These are phyloP conservation scores for Dendrobium huoshanense DNA, from an alignment of 106 monocot species.

Conservation along the genomic window DNA sequence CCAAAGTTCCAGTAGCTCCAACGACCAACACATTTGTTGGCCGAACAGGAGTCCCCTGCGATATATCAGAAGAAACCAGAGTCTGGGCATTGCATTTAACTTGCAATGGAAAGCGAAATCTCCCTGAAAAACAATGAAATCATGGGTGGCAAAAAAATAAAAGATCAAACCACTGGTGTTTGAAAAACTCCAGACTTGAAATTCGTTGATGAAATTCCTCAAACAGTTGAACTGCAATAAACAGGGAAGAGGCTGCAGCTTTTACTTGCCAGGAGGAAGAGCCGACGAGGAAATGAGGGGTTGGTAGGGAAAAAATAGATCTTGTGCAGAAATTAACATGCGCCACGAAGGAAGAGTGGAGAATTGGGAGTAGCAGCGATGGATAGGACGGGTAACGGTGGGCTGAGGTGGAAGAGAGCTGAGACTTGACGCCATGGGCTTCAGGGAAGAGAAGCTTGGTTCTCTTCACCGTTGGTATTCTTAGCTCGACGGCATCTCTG, in stretches of 20 bases:
- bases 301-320: neutral
- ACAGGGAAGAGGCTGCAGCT: neutral
- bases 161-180: neutral
- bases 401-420: conserved; percentile 31
- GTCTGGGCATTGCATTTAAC: conserved; percentile 63
- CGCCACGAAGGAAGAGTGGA: conserved; percentile 21
- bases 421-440: conserved; percentile 45
- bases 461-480: neutral
- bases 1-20: conserved; percentile 91
- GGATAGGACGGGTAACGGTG: conserved; percentile 5
- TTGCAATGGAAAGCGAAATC: conserved; percentile 17
- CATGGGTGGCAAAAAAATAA: neutral
- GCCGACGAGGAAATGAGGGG: neutral
- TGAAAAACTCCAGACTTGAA: neutral
- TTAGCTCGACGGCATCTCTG: neutral
- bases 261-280: conserved; percentile 24
- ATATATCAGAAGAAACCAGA: conserved; percentile 43
- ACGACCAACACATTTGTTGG: conserved; percentile 87
- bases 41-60: conserved; percentile 88
- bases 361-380: neutral
- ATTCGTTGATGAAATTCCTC: no score
- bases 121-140: conserved; percentile 28
- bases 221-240: neutral
- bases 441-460: conserved; percentile 5
- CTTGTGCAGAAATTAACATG: neutral